These are phyloP conservation scores for Cryptococcus sp. DNA, from an alignment of 1,284 basidiomycete genomes.

Conservation along the genomic window DNA sequence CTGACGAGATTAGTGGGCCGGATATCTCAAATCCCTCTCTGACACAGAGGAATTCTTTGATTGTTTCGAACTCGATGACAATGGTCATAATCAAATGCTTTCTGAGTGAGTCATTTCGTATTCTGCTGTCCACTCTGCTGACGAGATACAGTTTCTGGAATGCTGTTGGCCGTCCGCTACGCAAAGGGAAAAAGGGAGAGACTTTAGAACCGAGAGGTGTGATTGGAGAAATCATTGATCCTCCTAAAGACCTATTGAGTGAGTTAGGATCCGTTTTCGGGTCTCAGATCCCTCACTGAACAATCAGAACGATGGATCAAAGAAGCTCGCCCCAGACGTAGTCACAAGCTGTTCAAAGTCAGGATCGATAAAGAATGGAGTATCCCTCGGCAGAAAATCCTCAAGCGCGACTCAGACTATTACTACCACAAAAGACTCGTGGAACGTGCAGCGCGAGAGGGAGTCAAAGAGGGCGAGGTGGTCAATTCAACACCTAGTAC, in stretches of 20 bases:
- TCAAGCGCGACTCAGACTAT: slow-evolving; percentile 31
- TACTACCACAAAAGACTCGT: slow-evolving; percentile 16
- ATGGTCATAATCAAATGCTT: slow-evolving; percentile 9
- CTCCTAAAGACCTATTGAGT: slow-evolving; percentile 20
- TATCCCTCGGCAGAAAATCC: slow-evolving; percentile 5
- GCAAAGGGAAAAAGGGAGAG: slow-evolving; percentile 2
- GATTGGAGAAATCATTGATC: slow-evolving; percentile 16
- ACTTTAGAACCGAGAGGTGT: slow-evolving; percentile 16
- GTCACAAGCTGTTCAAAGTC: slow-evolving; percentile 18
- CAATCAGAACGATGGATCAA: slow-evolving; percentile 21
- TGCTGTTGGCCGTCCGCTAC: slow-evolving; percentile 7
- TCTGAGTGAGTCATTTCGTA: slow-evolving; percentile 10
- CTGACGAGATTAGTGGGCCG: slow-evolving; percentile 22
- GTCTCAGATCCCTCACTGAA: neutral
- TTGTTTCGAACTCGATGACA: slow-evolving; percentile 5
- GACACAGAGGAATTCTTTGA: slow-evolving; percentile 19
- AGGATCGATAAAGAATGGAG: slow-evolving; percentile 18
- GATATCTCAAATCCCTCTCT: slow-evolving; percentile 27
- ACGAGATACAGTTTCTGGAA: slow-evolving; percentile 22
- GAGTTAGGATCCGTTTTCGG: slow-evolving; percentile 5
- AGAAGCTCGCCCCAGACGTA: slow-evolving; percentile 9
- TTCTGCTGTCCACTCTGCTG: neutral
- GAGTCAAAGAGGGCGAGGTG: slow-evolving; percentile 3
- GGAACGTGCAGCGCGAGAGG: neutral
- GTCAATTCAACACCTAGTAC: neutral